Percentiles rank a stretch among this genome's conserved stretches.
Conservation (phyloP, 768 basidiomycete species). For the Lanmaoa pseudosensibilis region DNA sequence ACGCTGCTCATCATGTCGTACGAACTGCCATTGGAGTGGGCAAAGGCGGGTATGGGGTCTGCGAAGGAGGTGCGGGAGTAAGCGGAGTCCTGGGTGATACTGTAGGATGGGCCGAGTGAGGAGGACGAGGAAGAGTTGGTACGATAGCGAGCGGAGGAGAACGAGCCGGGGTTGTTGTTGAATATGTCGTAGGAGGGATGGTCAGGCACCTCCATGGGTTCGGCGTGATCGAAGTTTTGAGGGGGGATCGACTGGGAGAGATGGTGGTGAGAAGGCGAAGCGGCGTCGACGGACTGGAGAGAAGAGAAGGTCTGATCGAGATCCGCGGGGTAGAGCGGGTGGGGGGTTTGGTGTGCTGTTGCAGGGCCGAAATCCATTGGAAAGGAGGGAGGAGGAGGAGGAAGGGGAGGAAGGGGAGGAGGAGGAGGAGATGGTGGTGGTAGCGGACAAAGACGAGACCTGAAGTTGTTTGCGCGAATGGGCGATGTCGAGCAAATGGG, state of each 20-base stretch:
- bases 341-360: constrained; percentile 36
- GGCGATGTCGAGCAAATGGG: constrained; percentile 41
- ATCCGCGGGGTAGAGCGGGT: constrained; percentile 53
- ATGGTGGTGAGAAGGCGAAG: constrained; percentile 40
- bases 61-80: constrained; percentile 60
- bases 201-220: constrained; percentile 56
- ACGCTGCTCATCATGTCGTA: constrained; percentile 68
- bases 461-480: constrained; percentile 28
- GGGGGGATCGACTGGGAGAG: constrained; percentile 35
- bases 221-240: constrained; percentile 50
- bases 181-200: constrained; percentile 67
- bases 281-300: constrained; percentile 40
- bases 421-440: constrained; percentile 23
- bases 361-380: constrained; percentile 51
- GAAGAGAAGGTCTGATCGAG: constrained; percentile 57
- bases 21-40: constrained; percentile 48
- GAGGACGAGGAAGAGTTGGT: constrained; percentile 72
- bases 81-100: constrained; percentile 53
- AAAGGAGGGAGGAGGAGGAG: constrained; percentile 32
- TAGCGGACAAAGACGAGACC: constrained; percentile 38
- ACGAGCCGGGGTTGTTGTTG: constrained; percentile 46
- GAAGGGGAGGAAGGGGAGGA: constrained; percentile 36
- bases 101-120: constrained; percentile 58
- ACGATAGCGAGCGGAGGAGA: constrained; percentile 63
- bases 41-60: constrained; percentile 61